phyloP scores from a whole-genome alignment of 2,329 filamentous ascomycete genomes.

The Berkeleyomyces rouxiae region DNA sequence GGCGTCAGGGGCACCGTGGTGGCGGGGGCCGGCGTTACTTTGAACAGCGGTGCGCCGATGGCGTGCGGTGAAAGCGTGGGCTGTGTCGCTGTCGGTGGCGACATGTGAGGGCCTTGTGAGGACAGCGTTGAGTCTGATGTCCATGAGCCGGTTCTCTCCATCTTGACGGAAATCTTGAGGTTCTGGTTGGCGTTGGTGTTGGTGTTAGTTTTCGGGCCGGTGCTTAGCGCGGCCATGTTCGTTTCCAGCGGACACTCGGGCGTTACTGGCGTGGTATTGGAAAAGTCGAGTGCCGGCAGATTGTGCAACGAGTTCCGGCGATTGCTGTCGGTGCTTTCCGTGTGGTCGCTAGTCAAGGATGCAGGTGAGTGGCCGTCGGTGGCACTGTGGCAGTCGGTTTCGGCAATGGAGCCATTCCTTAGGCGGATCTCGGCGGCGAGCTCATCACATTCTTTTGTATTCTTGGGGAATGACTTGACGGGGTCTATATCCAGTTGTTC shows the following conservation, averaged over 20 bases:
- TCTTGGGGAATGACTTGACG: slow-evolving; percentile 6
- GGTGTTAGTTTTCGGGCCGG: background rate
- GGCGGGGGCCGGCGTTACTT: background rate
- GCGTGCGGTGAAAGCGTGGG: background rate
- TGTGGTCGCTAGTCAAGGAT: slow-evolving; percentile 6
- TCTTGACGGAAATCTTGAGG: background rate
- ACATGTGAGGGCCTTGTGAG: background rate
- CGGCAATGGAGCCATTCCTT: background rate
- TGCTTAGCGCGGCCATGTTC: background rate
- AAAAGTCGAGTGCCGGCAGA: background rate
- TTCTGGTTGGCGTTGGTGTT: background rate
- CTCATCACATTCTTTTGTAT: slow-evolving; percentile 1
- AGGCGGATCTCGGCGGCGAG: slow-evolving; percentile 4
- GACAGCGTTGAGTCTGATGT: background rate
- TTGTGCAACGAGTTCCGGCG: background rate
- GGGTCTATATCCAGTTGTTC: slow-evolving; percentile 7
- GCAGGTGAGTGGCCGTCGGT: background rate
- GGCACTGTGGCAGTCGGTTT: background rate
- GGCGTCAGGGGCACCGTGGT: background rate
- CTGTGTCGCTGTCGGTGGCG: background rate
- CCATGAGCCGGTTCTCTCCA: slow-evolving; percentile 3
- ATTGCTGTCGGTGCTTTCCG: background rate
- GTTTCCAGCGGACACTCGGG: background rate
- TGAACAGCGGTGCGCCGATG: background rate
- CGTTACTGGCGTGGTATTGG: background rate